These are phyloP conservation scores for Oxytropis ochrocephala DNA, from an alignment of 306 rosid species.

Conservation along the genomic window DNA sequence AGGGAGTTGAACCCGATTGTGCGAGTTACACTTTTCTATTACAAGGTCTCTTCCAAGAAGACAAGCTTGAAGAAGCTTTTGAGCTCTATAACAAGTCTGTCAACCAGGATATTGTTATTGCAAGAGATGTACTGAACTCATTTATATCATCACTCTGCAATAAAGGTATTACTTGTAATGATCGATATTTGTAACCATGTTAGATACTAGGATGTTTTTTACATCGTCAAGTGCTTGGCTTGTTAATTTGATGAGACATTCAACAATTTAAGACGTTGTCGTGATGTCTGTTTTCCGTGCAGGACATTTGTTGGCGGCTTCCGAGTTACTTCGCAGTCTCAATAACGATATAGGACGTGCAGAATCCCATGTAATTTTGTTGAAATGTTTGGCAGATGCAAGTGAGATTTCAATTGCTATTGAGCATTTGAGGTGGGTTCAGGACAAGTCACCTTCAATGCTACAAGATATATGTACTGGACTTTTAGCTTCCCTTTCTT, in stretches of 20 bases:
- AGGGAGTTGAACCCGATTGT: constrained; percentile 51
- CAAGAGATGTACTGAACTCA: constrained; percentile 39
- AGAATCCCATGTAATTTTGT: constrained; percentile 51
- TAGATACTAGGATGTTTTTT: not conserved
- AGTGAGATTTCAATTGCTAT: constrained; percentile 46
- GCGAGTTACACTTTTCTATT: constrained; percentile 59
- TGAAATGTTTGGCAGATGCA: constrained; percentile 62
- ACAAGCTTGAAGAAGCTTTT: constrained; percentile 59
- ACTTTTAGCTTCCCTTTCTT: constrained; percentile 59
- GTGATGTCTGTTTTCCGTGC: constrained; percentile 22
- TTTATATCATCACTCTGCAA: constrained; percentile 51
- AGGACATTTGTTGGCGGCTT: constrained; percentile 65
- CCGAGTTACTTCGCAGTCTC: constrained; percentile 54
- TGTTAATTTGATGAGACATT: constrained; percentile 2
- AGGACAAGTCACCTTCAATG: constrained; percentile 40
- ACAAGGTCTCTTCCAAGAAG: constrained; percentile 65
- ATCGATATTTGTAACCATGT: not conserved
- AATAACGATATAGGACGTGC: constrained; percentile 27
- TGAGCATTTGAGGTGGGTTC: constrained; percentile 57
- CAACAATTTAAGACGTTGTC: not conserved
- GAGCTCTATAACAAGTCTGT: constrained; percentile 49
- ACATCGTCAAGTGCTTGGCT: not conserved
- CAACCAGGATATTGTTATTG: constrained; percentile 53
- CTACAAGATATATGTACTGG: constrained; percentile 44
- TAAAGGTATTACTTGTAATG: constrained; percentile 40